Conservation (phyloP, 2,329 filamentous ascomycete species). For the Aureobasidium vineae region DNA sequence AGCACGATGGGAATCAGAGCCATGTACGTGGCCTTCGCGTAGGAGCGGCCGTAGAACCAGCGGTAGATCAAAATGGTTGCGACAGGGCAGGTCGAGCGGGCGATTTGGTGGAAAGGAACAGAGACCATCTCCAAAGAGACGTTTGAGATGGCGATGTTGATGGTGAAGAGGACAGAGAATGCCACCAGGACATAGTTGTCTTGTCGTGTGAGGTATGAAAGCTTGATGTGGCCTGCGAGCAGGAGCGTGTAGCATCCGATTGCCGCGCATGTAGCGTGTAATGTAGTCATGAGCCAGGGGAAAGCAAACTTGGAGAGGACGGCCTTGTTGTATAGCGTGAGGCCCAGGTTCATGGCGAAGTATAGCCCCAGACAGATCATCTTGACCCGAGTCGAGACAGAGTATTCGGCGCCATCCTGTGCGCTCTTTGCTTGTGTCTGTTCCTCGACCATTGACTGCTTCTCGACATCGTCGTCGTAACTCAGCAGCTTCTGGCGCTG, state of each 20-base stretch:
- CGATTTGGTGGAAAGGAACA: constrained; percentile 65
- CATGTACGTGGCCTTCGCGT: constrained; percentile 57
- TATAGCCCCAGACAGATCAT: constrained; percentile 38
- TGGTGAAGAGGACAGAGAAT: constrained; percentile 61
- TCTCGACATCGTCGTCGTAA: constrained; percentile 21
- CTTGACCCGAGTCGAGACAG: constrained; percentile 26
- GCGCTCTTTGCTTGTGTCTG: constrained; percentile 16
- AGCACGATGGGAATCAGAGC: constrained; percentile 61
- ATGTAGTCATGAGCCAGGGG: constrained; percentile 60
- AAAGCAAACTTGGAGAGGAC: constrained; percentile 55
- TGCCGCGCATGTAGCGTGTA: constrained; percentile 58
- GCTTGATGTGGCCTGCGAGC: constrained; percentile 49
- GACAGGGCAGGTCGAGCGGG: constrained; percentile 61
- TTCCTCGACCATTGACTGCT: constrained; percentile 7
- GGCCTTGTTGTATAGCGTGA: constrained; percentile 61
- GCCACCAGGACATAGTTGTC: constrained; percentile 58
- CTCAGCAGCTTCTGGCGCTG: constrained; percentile 18
- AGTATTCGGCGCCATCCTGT: constrained; percentile 25
- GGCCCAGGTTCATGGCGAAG: constrained; percentile 51
- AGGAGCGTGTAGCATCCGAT: constrained; percentile 57
- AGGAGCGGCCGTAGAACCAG: constrained; percentile 55
- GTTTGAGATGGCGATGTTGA: constrained; percentile 65
- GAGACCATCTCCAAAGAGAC: constrained; percentile 61
- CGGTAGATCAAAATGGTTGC: constrained; percentile 63
- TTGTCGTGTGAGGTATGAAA: constrained; percentile 52